These are phyloP conservation scores for Trichoderma koningiopsis DNA, from an alignment of 2,329 filamentous ascomycete genomes.

Conservation along the genomic window DNA sequence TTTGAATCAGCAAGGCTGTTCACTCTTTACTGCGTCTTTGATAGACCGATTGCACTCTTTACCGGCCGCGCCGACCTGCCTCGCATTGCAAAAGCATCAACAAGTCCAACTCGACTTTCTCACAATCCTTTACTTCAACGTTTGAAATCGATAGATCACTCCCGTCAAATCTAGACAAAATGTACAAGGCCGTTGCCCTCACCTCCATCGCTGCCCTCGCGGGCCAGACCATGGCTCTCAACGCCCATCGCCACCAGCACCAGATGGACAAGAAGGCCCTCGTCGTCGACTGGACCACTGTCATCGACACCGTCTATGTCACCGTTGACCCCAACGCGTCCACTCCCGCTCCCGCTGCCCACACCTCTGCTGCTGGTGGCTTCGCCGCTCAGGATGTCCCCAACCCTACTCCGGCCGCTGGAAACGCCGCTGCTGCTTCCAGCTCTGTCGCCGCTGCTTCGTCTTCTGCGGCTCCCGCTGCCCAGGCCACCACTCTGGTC, in stretches of 20 bases:
- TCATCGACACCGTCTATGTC: conserved; percentile 44
- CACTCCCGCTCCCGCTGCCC: conserved; percentile 16
- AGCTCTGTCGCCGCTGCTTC: conserved; percentile 12
- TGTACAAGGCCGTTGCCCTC: conserved; percentile 49
- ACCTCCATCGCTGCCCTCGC: conserved; percentile 48
- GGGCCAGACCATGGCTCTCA: conserved; percentile 47
- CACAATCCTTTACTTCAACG: conserved; percentile 18
- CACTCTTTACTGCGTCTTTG: conserved; percentile 53
- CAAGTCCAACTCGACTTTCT: conserved; percentile 10
- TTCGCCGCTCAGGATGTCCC: conserved; percentile 19
- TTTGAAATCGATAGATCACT: conserved; percentile 13
- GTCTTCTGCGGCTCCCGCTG: conserved; percentile 23
- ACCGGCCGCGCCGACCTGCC: conserved; percentile 41
- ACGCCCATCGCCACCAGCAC: conserved; percentile 47
- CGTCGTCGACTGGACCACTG: conserved; percentile 46
- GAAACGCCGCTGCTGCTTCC: background rate
- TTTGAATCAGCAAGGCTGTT: conserved; percentile 37
- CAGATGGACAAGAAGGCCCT: conserved; percentile 38
- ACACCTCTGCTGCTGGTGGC: conserved; percentile 14
- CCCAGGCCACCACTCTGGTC: conserved; percentile 32
- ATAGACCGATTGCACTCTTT: conserved; percentile 47
- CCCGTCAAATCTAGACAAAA: conserved; percentile 34
- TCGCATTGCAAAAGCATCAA: background rate
- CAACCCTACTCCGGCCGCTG: background rate
- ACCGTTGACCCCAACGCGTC: conserved; percentile 32